Conservation (phyloP, 176 grass and related monocot genomes). For the Juncus inflexus region DNA sequence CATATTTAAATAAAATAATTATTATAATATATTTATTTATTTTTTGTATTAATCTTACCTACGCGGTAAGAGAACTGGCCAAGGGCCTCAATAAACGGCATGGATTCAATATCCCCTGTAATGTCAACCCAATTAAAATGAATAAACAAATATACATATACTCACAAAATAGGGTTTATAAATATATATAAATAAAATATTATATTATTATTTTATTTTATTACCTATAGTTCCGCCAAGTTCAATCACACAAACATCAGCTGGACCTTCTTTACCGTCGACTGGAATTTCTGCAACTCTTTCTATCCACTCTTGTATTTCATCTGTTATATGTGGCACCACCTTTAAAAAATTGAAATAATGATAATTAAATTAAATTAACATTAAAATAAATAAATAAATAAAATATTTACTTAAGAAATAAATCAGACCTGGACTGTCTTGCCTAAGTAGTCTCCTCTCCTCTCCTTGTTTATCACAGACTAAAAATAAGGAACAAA, state of each 20-base stretch:
- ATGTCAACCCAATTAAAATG: slow-evolving; percentile 52
- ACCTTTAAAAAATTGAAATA: slow-evolving; percentile 55
- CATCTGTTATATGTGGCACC: slow-evolving; percentile 94
- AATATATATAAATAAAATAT: not conserved
- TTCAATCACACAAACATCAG: slow-evolving; percentile 98
- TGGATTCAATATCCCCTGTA: slow-evolving; percentile 99
- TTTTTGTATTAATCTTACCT: slow-evolving; percentile 45
- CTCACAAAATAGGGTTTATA: slow-evolving; percentile 22
- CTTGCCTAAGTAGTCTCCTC: slow-evolving; percentile 92
- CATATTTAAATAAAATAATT: no score
- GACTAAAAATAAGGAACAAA: slow-evolving; percentile 45
- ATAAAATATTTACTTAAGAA: slow-evolving; percentile 7
- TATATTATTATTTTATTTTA: not conserved
- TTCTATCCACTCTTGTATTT: slow-evolving; percentile 99
- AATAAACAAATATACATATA: slow-evolving; percentile 14
- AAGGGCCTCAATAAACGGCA: slow-evolving; percentile 95
- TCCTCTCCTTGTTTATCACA: slow-evolving; percentile 95
- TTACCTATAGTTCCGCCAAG: slow-evolving; percentile 95
- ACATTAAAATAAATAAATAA: slow-evolving; percentile 9
- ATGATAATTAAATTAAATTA: not conserved
- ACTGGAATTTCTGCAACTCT: slow-evolving; percentile 64
- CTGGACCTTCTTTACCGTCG: slow-evolving; percentile 69
- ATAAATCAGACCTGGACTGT: slow-evolving; percentile 72
- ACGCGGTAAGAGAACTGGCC: slow-evolving; percentile 92
- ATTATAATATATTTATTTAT: not conserved